These are phyloP conservation scores for Cutaneotrichosporon cavernicola DNA, from an alignment of 1,284 basidiomycete species.

Conservation along the genomic window DNA sequence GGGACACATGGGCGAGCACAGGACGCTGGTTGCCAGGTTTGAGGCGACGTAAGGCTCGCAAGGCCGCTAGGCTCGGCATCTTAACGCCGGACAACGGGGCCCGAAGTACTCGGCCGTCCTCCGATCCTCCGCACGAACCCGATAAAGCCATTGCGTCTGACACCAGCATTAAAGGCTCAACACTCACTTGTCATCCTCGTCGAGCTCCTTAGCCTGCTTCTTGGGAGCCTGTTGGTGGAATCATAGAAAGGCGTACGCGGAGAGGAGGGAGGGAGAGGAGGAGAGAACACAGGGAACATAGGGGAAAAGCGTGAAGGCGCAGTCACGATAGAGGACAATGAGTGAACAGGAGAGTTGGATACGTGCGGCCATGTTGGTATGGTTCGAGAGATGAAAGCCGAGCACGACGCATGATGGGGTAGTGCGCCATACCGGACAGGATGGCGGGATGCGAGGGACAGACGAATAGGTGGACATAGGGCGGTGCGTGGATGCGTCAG, in stretches of 20 bases:
- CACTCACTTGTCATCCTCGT: slow-evolving; percentile 38
- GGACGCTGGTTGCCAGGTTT: no score
- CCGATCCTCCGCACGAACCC: no score
- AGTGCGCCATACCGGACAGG: no score
- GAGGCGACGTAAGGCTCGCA: no score
- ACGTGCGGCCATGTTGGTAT: no score
- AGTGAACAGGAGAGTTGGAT: no score
- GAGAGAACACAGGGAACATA: background rate
- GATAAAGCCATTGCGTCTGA: no score
- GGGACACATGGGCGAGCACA: background rate
- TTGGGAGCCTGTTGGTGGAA: slow-evolving; percentile 21
- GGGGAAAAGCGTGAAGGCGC: background rate
- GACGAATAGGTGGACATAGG: background rate
- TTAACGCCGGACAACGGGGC: no score
- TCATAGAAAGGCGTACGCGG: background rate
- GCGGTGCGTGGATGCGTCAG: background rate
- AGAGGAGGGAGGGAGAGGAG: background rate
- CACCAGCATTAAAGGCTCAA: background rate
- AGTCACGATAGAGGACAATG: no score
- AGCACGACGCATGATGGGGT: background rate
- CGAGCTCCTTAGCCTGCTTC: slow-evolving; percentile 31
- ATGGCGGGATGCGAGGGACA: no score
- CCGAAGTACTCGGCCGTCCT: background rate
- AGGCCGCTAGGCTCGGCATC: no score
- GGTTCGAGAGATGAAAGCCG: no score